Conservation (phyloP, 768 basidiomycete genomes). For the Kwoniella dejecticola region DNA sequence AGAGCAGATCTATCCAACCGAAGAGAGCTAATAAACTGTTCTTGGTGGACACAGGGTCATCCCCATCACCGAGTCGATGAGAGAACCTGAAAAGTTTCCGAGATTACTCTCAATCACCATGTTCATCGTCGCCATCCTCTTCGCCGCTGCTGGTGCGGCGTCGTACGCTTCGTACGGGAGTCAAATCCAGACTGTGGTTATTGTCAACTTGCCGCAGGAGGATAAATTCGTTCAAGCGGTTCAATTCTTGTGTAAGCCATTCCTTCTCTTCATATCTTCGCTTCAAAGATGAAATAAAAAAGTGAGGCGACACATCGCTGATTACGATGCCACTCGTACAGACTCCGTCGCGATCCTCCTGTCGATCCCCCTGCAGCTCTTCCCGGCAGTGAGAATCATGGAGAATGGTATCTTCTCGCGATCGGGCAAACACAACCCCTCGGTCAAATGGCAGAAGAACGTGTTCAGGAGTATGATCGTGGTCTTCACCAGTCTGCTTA, state of each 20-base stretch:
- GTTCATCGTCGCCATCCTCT: constrained; percentile 78
- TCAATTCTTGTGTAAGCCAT: constrained; percentile 43
- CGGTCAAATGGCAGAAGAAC: constrained; percentile 97
- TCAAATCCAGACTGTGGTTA: constrained; percentile 85
- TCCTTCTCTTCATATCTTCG: too few relatives aligned
- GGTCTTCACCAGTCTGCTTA: constrained; percentile 74
- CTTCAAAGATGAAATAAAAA: too few relatives aligned
- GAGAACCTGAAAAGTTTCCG: constrained; percentile 91
- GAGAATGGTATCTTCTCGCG: constrained; percentile 87
- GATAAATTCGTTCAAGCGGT: constrained; percentile 87
- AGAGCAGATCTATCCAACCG: too few relatives aligned
- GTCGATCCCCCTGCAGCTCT: constrained; percentile 90
- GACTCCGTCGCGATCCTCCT: constrained; percentile 79
- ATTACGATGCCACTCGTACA: neutral
- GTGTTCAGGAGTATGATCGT: constrained; percentile 58
- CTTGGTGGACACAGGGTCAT: constrained; percentile 64
- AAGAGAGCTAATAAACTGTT: too few relatives aligned
- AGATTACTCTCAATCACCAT: constrained; percentile 84
- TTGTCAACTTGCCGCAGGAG: constrained; percentile 84
- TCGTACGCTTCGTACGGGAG: constrained; percentile 87
- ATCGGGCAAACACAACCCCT: constrained; percentile 75
- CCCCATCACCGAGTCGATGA: constrained; percentile 96
- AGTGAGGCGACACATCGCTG: too few relatives aligned
- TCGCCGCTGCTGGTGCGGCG: constrained; percentile 82
- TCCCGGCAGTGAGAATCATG: constrained; percentile 95